Percentiles rank a stretch among this genome's conserved stretches.
phyloP scores from a whole-genome alignment of 257 asterid species.

The Henckelia pumila region DNA sequence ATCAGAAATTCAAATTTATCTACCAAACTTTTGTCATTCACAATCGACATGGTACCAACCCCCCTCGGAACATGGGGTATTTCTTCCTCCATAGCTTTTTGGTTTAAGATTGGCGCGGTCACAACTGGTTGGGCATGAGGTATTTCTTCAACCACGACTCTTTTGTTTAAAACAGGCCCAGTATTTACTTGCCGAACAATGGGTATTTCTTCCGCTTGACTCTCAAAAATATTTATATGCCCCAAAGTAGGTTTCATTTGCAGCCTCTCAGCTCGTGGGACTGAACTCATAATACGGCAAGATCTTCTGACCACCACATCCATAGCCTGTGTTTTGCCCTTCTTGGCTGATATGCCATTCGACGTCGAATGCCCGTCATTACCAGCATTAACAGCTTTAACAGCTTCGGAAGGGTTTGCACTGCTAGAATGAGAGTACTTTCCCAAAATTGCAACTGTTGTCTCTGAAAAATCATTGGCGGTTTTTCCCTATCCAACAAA shows the following conservation, averaged over 20 bases:
- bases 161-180: constrained; percentile 7
- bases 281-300: constrained; percentile 22
- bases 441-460: neutral
- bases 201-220: constrained; percentile 23
- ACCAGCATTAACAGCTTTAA: neutral
- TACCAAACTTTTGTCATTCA: constrained; percentile 16
- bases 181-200: constrained; percentile 5
- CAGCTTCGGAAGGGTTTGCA: neutral
- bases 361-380: neutral
- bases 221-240: constrained; percentile 18
- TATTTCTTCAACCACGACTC: constrained; percentile 22
- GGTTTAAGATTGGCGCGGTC: neutral
- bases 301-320: constrained; percentile 22
- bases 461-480: constrained; percentile 2
- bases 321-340: neutral
- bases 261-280: neutral
- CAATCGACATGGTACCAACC: neutral
- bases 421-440: neutral
- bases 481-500: constrained; percentile 9
- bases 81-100: neutral
- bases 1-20: constrained; percentile 42
- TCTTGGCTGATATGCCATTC: neutral
- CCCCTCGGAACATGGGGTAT: neutral
- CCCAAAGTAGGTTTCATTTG: neutral
- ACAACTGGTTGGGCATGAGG: neutral